Percentiles rank a stretch among this genome's conserved stretches.
phyloP scores from a whole-genome alignment of 208 protist species.

The Kentomonas sorsogonicus region DNA sequence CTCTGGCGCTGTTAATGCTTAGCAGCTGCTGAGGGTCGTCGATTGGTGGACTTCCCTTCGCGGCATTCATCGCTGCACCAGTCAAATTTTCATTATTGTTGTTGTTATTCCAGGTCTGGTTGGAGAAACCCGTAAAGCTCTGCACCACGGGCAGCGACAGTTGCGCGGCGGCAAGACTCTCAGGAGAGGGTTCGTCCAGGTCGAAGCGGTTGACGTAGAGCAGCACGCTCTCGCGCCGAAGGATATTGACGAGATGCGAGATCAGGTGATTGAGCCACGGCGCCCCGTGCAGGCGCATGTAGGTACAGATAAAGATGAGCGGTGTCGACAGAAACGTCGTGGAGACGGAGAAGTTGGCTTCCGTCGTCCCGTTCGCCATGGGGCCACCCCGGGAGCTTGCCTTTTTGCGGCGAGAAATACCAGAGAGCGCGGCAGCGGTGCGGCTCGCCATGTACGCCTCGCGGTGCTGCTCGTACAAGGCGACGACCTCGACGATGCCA shows the following conservation, averaged over 20 bases:
- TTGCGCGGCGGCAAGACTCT: not conserved
- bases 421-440: no score
- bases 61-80: no score
- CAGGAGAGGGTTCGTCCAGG: conserved; percentile 34
- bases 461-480: conserved; percentile 30
- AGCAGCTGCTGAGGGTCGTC: no score
- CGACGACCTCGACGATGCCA: conserved; percentile 47
- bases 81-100: no score
- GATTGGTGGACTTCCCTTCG: no score
- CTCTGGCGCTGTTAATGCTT: no score
- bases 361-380: not conserved
- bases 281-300: conserved; percentile 79
- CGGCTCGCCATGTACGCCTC: conserved; percentile 13
- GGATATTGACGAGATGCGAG: conserved; percentile 64
- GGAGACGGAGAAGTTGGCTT: conserved; percentile 7
- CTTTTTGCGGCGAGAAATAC: no score
- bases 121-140: not conserved
- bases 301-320: conserved; percentile 67
- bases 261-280: conserved; percentile 75
- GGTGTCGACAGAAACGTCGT: conserved; percentile 52
- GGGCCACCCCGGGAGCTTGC: not conserved
- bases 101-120: no score
- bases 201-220: conserved; percentile 84
- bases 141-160: conserved; percentile 3
- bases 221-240: conserved; percentile 71